phyloP scores from a whole-genome alignment of 345 rosid species.

The Anacardium occidentale region DNA sequence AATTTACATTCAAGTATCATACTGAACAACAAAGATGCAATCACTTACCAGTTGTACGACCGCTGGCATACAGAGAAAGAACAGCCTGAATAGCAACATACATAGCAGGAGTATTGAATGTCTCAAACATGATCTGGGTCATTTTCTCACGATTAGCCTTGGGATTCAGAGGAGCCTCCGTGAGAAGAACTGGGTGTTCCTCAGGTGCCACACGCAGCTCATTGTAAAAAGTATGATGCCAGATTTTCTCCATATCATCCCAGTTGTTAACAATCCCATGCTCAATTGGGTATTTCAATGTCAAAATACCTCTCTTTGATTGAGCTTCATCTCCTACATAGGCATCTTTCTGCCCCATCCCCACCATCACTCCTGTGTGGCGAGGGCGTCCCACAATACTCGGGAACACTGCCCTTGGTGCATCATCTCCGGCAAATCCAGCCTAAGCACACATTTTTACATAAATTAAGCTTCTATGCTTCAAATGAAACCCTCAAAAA shows the following conservation, averaged over 20 bases:
- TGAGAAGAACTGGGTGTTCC: conserved; percentile 71
- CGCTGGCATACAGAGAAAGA: conserved; percentile 73
- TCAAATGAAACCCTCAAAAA: neutral
- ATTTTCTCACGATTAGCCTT: conserved; percentile 81
- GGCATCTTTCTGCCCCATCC: conserved; percentile 65
- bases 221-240: conserved; percentile 60
- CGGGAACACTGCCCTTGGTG: conserved; percentile 56
- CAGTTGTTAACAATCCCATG: conserved; percentile 64
- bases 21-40: neutral
- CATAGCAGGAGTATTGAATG: conserved; percentile 63
- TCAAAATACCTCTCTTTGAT: conserved; percentile 66
- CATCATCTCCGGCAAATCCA: conserved; percentile 61
- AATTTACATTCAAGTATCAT: too few relatives aligned
- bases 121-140: conserved; percentile 65
- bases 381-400: conserved; percentile 61
- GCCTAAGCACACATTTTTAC: conserved; percentile 29
- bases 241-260: conserved; percentile 69
- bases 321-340: conserved; percentile 76
- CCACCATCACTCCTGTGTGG: conserved; percentile 63
- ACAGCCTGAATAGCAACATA: conserved; percentile 64
- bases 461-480: neutral
- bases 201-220: conserved; percentile 81
- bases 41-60: conserved; percentile 67
- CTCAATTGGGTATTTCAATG: conserved; percentile 62
- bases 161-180: conserved; percentile 76